Evolutionary conservation across 495 filamentous ascomycete species (phyloP), one percentile per base, ranked within the genome.

Genomic region (Daldinia grandis): DNA sequence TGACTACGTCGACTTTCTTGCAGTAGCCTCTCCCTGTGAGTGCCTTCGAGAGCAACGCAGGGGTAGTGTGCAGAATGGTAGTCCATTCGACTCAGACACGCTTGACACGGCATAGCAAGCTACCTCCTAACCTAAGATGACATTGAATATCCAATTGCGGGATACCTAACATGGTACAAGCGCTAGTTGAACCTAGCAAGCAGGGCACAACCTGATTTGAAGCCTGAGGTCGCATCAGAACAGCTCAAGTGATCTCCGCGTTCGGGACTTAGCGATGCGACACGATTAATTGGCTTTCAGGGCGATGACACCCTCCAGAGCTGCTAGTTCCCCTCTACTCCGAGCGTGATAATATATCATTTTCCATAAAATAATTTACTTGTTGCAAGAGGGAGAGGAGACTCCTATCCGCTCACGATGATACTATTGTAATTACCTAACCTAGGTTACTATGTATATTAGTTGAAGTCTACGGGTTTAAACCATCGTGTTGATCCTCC

Each of bases 181-280:
- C 58, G 56, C 37, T 62, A 38, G 31, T 51, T 14, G 33, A 57
- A 40, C 44, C 53, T 67, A 27, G 35, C 47, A 55, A 35, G 33
- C 24, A 65, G 25, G n/a, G 50, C 58, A 57, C 62, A 58, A 61
- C 69, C 58, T 59, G 54, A 71, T 62, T 61, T 15, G 56, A 64
- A 33, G 40, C 61, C 38, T 31, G 25, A n/a, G n/a, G 70, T 73
- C 58, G 67, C 70, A 73, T 69, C 44, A 73, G 61, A 62, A 73
- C 57, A 73, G 70, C 65, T 73, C 65, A 73, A 73, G 70, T 73
- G 70, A 73, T 73, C 65, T 73, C 70, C 70, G 70, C 70, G 59
- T 60, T 73, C 70, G 70, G 70, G 70, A 73, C 70, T 69, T 73
- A 66, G 70, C 57, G 61, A 73, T 73, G 44, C 61, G 51, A 69